Evolutionary conservation across 2,329 filamentous ascomycete genomes (phyloP), one percentile per base, ranked within the genome.

Genomic region (Dactylellina cionopaga): DNA sequence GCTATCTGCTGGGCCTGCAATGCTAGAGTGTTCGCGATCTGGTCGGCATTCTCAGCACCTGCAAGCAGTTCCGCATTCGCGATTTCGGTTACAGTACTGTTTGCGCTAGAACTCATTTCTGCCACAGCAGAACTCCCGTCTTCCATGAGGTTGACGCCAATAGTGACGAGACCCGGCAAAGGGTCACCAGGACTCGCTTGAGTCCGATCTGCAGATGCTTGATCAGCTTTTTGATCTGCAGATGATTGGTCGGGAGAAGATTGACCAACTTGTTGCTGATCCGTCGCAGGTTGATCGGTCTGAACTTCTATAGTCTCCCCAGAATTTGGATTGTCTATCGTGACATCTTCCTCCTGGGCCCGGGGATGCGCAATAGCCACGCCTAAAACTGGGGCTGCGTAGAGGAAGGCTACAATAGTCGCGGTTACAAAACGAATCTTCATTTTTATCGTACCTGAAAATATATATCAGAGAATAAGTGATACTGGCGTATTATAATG

Each of bases 341-440:
- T 19, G 27, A 60, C 22, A 17, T 58, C 46, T n/a, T 46, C 55
- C 3, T 70, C 49, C 25, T 70, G 65, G 1, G 46, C 35, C 2
- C 17, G 37, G 33, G 66, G 66, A 15, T 31, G 9, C 2, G 66
- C 66, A 22, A 72, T 15, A 11, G 66, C 66, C 1, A 22, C 35
- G 7, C 51, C 59, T 13, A 72, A 15, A 6, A 65, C 52, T 5
- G 66, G 66, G 17, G 59, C 58, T 9, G 58, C 51, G 15, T 64
- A 65, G 15, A 72, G 15, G 19, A 72, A 47, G 7, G 68, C 68
- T 19, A 72, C 51, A 1, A 43, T 9, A 19, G 59, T 46, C 17
- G 68, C 47, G 5, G 59, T 19, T 4, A 44, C 17, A n/a, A 64
- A 37, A 11, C 39, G 33, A 39, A 25, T 13, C 15, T 35, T 71